Conservation (phyloP, 805 yeast genomes). For the Pichia scutulata region DNA sequence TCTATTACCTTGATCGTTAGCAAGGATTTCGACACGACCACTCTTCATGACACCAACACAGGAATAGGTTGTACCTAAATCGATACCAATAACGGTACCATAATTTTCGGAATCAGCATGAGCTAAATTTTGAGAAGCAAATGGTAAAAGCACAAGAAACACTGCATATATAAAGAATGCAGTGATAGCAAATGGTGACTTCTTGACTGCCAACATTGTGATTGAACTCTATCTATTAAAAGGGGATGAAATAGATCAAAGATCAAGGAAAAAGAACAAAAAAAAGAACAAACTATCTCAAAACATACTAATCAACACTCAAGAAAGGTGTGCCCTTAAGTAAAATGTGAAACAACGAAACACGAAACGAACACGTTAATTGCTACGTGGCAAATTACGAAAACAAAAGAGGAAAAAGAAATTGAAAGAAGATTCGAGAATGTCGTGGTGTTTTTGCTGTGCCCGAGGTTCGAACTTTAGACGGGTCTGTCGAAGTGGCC, state of each 20-base stretch:
- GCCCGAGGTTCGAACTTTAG: neutral
- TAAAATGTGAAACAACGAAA: neutral
- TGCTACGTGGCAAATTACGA: neutral
- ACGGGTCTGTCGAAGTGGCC: neutral
- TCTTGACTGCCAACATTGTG: conserved; percentile 17
- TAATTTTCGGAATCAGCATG: conserved; percentile 24
- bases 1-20: conserved; percentile 98
- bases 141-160: conserved; percentile 23
- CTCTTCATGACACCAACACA: conserved; percentile 75
- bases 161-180: conserved; percentile 24
- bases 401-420: neutral
- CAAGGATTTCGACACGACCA: conserved; percentile 80
- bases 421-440: neutral
- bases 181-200: conserved; percentile 22
- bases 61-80: conserved; percentile 95
- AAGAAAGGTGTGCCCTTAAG: neutral
- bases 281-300: neutral
- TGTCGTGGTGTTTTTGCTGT: neutral
- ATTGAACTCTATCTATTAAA: neutral
- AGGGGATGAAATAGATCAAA: too few species aligned
- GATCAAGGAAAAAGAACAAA: neutral
- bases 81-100: conserved; percentile 72
- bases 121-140: conserved; percentile 21
- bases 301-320: neutral
- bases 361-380: neutral